These are phyloP conservation scores for Lyophyllum semitale DNA, from an alignment of 768 basidiomycete genomes.

Conservation along the genomic window DNA sequence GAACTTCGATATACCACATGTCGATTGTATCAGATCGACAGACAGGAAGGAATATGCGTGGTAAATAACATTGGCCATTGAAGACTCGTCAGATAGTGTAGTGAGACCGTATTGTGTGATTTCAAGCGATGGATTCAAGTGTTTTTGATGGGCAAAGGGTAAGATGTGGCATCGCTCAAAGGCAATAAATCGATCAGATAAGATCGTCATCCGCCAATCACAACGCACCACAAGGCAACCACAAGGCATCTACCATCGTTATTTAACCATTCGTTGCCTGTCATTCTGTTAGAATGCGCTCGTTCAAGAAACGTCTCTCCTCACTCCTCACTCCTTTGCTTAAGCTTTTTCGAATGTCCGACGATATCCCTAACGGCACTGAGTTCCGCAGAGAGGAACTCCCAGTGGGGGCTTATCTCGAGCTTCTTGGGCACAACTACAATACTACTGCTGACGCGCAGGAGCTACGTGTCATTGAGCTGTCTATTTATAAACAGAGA, in stretches of 20 bases:
- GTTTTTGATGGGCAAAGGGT: too few relatives aligned
- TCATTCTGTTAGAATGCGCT: background rate
- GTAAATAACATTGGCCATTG: too few relatives aligned
- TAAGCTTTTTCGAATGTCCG: background rate
- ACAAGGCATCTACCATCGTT: background rate
- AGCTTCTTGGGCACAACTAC: background rate
- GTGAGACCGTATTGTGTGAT: too few relatives aligned
- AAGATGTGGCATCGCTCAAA: too few relatives aligned
- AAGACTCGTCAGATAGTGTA: too few relatives aligned
- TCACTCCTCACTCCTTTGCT: background rate
- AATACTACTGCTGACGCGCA: background rate
- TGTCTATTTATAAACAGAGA: background rate
- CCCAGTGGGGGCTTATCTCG: background rate
- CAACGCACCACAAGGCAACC: background rate
- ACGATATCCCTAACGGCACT: background rate
- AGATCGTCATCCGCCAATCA: background rate
- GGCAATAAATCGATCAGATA: background rate
- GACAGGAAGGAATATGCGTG: too few relatives aligned
- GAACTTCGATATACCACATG: too few relatives aligned
- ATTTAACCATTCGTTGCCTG: background rate
- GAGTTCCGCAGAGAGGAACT: background rate
- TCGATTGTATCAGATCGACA: too few relatives aligned
- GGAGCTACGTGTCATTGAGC: background rate
- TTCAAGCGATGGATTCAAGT: too few relatives aligned
- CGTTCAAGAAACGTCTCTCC: background rate